Percentiles rank a stretch among this genome's conserved stretches.
These are phyloP conservation scores for Straminergon stramineum DNA, from an alignment of 225 moss, liverwort and hornwort genomes.

Conservation along the genomic window DNA sequence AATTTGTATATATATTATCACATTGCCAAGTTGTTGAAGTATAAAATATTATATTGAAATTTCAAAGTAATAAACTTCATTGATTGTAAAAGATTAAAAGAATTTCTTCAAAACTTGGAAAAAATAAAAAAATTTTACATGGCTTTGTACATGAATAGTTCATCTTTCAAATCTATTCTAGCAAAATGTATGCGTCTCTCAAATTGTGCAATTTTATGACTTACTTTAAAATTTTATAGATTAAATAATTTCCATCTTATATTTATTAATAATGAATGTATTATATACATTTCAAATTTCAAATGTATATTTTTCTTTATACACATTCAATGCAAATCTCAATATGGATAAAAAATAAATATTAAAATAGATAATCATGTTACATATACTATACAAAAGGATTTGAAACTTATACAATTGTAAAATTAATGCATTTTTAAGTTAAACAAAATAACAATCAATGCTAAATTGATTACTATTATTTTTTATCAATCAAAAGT, in stretches of 20 bases:
- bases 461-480: too few relatives aligned
- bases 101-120: background rate
- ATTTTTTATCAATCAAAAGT: too few relatives aligned
- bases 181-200: background rate
- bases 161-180: background rate
- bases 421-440: background rate
- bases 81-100: background rate
- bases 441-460: background rate
- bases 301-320: background rate
- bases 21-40: background rate
- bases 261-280: background rate
- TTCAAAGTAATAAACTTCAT: background rate
- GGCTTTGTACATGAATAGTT: too few relatives aligned
- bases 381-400: background rate
- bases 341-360: background rate
- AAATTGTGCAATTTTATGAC: background rate
- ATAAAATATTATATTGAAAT: accelerated
- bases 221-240: background rate
- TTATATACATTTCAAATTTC: too few relatives aligned
- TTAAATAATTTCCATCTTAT: background rate
- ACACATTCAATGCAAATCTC: accelerated
- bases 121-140: background rate
- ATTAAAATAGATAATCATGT: too few relatives aligned
- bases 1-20: too few relatives aligned
- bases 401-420: background rate